These are phyloP conservation scores for Hemisphaericaspora xylofermentans DNA, from an alignment of 1,139 yeast genomes.

Conservation along the genomic window DNA sequence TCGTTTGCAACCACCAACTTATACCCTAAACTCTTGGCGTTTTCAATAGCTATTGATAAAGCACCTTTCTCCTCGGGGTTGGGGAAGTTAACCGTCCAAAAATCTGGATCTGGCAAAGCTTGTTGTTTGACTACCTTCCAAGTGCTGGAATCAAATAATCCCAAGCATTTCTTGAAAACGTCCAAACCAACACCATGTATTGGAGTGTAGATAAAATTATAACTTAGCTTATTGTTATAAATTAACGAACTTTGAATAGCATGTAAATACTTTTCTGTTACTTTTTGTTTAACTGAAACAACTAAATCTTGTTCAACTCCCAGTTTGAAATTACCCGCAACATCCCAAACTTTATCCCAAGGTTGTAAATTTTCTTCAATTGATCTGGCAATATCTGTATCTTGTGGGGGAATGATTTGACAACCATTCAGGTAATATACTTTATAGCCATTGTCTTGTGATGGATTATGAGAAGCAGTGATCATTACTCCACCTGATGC, in stretches of 20 bases:
- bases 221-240: constrained; percentile 19
- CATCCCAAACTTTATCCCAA: constrained; percentile 55
- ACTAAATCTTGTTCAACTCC: constrained; percentile 25
- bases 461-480: constrained; percentile 96
- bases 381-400: constrained; percentile 61
- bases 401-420: constrained; percentile 94
- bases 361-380: constrained; percentile 66
- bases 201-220: constrained; percentile 78
- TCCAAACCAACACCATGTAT: constrained; percentile 91
- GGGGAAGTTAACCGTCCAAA: constrained; percentile 85
- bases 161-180: constrained; percentile 35
- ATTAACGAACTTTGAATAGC: constrained; percentile 31
- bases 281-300: constrained; percentile 27
- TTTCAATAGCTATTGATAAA: constrained; percentile 61
- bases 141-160: constrained; percentile 30
- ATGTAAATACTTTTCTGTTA: constrained; percentile 35
- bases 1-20: constrained; percentile 80
- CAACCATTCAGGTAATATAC: constrained; percentile 94
- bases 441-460: constrained; percentile 89
- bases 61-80: constrained; percentile 98
- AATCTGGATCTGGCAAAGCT: constrained; percentile 73
- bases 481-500: constrained; percentile 91
- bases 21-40: constrained; percentile 48
- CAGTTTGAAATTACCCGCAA: constrained; percentile 29
- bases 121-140: constrained; percentile 55